phyloP scores from a whole-genome alignment of 2,329 filamentous ascomycete genomes.

The Eurotiales sp. region DNA sequence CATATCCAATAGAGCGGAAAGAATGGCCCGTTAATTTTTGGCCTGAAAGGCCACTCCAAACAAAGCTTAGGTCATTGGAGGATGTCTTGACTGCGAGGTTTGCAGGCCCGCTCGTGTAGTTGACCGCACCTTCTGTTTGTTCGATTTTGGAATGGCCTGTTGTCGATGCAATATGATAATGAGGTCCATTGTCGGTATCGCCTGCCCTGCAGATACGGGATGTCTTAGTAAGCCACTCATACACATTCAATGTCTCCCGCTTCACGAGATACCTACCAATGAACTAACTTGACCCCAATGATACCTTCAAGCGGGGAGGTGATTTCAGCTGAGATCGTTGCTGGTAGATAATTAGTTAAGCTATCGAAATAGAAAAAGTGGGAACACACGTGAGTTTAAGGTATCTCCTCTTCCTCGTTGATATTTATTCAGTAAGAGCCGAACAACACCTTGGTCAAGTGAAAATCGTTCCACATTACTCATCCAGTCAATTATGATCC shows the following conservation, averaged over 20 bases:
- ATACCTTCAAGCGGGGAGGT: constrained; percentile 37
- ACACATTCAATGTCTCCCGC: neutral
- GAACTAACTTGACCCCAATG: constrained; percentile 37
- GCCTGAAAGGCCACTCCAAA: constrained; percentile 21
- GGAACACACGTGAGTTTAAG: constrained; percentile 32
- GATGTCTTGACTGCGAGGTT: constrained; percentile 30
- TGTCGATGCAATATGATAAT: constrained; percentile 30
- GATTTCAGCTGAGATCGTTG: constrained; percentile 31
- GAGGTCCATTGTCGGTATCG: constrained; percentile 32
- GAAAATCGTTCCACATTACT: constrained; percentile 36
- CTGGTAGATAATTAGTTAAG: constrained; percentile 15
- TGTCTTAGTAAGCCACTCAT: neutral
- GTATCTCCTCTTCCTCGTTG: constrained; percentile 39
- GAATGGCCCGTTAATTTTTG: constrained; percentile 36
- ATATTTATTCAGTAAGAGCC: constrained; percentile 35
- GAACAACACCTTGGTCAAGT: constrained; percentile 28
- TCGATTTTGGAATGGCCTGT: constrained; percentile 26
- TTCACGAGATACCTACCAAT: constrained; percentile 26
- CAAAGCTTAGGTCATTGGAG: constrained; percentile 33
- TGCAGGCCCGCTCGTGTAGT: constrained; percentile 31
- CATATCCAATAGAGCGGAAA: constrained; percentile 38
- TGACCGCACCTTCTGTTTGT: constrained; percentile 25
- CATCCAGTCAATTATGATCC: constrained; percentile 40
- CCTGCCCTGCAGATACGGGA: constrained; percentile 25
- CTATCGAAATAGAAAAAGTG: neutral